A percentile compares a stretch with the other conserved stretches of the same genome.
These are phyloP conservation scores for Sarocladiaceae sp. DNA, from an alignment of 2,329 filamentous ascomycete species.

Conservation along the genomic window DNA sequence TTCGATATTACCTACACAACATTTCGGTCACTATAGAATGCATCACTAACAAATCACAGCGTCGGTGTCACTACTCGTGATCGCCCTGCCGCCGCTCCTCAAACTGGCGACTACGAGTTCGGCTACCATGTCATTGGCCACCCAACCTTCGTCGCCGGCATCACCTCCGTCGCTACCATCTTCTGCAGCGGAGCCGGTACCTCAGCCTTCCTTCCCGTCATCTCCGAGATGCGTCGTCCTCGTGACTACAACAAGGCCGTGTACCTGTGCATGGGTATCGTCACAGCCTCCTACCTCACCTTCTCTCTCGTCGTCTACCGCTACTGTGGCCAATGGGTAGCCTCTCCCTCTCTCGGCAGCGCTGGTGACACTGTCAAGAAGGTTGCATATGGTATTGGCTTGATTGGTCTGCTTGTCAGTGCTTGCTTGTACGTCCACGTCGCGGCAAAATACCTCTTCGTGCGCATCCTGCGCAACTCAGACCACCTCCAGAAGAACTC, in stretches of 20 bases:
- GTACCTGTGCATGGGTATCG: conserved; percentile 53
- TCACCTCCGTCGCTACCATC: conserved; percentile 54
- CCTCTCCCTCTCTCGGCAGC: conserved; percentile 56
- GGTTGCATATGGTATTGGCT: conserved; percentile 55
- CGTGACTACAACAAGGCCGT: conserved; percentile 57
- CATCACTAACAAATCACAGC: conserved; percentile 16
- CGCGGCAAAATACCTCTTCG: conserved; percentile 36
- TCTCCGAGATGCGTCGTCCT: conserved; percentile 60
- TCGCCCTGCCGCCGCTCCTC: conserved; percentile 56
- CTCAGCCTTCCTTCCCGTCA: conserved; percentile 59
- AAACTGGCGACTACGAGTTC: conserved; percentile 54
- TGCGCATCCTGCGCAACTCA: conserved; percentile 32
- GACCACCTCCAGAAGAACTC: conserved; percentile 30
- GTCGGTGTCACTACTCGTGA: conserved; percentile 53
- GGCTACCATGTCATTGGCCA: conserved; percentile 53
- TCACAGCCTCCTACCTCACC: conserved; percentile 52
- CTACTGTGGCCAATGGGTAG: conserved; percentile 59
- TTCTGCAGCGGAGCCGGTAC: conserved; percentile 57
- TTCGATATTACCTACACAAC: too few relatives aligned
- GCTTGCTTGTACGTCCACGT: conserved; percentile 32
- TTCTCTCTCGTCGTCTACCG: conserved; percentile 58
- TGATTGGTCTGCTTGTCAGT: conserved; percentile 42
- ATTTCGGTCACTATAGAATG: not conserved
- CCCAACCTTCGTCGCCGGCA: conserved; percentile 54
- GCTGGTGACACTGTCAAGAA: conserved; percentile 58